Evolutionary conservation across 2,329 filamentous ascomycete species (phyloP).

Genomic region (Ceratocystis eucalypticola): DNA sequence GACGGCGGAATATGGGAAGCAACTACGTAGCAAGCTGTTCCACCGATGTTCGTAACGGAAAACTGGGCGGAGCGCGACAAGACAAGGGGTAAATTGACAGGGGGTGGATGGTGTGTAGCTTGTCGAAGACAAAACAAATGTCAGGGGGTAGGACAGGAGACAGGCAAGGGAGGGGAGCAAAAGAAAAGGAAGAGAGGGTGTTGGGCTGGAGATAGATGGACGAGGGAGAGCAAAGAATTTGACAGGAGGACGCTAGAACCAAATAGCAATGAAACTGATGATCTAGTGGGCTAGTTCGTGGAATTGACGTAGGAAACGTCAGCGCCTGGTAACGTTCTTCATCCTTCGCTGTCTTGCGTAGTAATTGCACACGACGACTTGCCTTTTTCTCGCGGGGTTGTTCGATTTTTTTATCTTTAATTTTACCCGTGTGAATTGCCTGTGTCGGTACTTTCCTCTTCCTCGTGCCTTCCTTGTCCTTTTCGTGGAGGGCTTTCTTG

Average conservation of each 20-base stretch:
- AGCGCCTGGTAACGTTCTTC: not conserved
- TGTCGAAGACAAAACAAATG: not conserved
- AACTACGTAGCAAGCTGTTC: too few species aligned
- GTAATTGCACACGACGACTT: conserved; percentile 8
- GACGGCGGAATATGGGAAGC: not conserved
- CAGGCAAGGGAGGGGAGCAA: not conserved
- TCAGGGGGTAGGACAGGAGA: not conserved
- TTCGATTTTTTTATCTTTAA: too few species aligned
- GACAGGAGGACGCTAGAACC: not conserved
- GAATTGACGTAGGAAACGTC: not conserved
- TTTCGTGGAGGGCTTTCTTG: not conserved
- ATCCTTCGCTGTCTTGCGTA: not conserved
- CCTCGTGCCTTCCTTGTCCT: not conserved
- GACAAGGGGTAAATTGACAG: too few species aligned
- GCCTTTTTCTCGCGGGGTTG: not conserved
- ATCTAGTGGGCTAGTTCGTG: not conserved
- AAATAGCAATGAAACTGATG: not conserved
- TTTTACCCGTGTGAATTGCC: too few species aligned
- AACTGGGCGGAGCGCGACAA: not conserved
- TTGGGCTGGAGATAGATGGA: not conserved
- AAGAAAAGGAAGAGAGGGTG: not conserved
- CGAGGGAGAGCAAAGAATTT: not conserved
- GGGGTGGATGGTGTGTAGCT: too few species aligned
- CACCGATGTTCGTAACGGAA: not conserved
- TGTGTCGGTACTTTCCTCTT: too few species aligned